Evolutionary conservation across 768 basidiomycete genomes (phyloP), one percentile per base, ranked within the genome.

Genomic region (Podaxis sp.): DNA sequence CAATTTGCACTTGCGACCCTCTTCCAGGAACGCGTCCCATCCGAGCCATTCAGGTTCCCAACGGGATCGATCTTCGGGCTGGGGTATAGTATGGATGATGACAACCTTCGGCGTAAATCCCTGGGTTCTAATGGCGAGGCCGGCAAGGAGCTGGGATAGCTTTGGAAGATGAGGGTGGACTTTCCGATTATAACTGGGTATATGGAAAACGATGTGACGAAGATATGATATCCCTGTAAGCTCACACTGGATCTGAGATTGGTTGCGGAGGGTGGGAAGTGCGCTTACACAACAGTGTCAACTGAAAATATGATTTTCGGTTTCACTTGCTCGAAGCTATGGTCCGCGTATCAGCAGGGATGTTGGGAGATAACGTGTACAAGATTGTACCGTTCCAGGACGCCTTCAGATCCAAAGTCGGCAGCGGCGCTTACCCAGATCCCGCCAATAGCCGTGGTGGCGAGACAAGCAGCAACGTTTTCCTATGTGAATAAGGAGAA

Each of bases 401-500:
- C 89, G 10, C 91, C 91, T 64, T 86, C 82, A 20, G 88, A 77
- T n/a, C 88, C 91, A 73, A 93, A 93, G 73, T 93, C 91, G 15
- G 90, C 86, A 17, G 91, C 89, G 13, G 89, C 90, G 68, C 86
- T 87, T 49, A 91, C 90, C 88, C 90, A 94, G 48, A 93, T 89
- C n/a, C 81, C 90, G 51, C 87, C 91, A 56, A 91, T 76, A 22
- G 90, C 89, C 41, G 87, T 76, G 17, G 88, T 80, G 6, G 89
- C 89, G 28, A 91, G 82, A 71, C 84, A 88, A 1, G 85, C 84
- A 17, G 79, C 85, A 5, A 88, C 82, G 66, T 86, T 89, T 76
- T 90, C 89, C 88, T 90, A 67, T 24, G 41, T 50, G 55, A 55
- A 58, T 40, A 57, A 62, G 36, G 48, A 65, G 24, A 40, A 50